A percentile compares a stretch with the other conserved stretches of the same genome.
Evolutionary conservation across 2,329 filamentous ascomycete genomes (phyloP).

Genomic region (Blastomyces emzantsi): DNA sequence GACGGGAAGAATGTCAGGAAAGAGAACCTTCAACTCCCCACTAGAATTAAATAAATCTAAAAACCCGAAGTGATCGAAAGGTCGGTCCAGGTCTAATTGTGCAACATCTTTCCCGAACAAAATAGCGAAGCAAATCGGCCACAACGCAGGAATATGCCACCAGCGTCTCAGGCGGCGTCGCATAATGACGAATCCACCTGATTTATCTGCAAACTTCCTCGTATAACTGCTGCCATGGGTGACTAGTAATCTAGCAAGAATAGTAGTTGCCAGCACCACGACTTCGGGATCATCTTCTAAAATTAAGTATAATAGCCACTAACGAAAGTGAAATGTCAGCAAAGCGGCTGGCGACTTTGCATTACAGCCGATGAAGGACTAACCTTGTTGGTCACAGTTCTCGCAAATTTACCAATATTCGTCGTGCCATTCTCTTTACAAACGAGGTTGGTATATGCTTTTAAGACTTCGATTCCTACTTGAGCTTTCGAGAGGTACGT

Average conservation of each 20-base stretch:
- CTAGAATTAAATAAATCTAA: conserved; percentile 57
- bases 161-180: conserved; percentile 71
- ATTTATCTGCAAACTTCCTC: conserved; percentile 75
- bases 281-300: conserved; percentile 79
- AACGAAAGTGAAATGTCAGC: conserved; percentile 11
- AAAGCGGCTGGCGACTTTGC: neutral
- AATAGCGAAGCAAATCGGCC: conserved; percentile 81
- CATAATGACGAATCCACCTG: conserved; percentile 80
- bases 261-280: conserved; percentile 69
- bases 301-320: conserved; percentile 88
- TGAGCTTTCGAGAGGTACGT: conserved; percentile 51
- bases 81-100: conserved; percentile 60
- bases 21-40: conserved; percentile 56
- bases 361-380: conserved; percentile 24
- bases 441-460: conserved; percentile 67
- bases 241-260: conserved; percentile 75
- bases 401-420: conserved; percentile 78
- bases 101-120: conserved; percentile 77
- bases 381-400: conserved; percentile 91
- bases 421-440: conserved; percentile 61
- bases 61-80: conserved; percentile 66
- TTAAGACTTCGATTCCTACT: conserved; percentile 64
- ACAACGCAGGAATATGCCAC: conserved; percentile 78
- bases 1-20: conserved; percentile 69
- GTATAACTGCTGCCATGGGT: conserved; percentile 73